Conservation (phyloP, 495 filamentous ascomycete species). For the Parathielavia appendiculata region DNA sequence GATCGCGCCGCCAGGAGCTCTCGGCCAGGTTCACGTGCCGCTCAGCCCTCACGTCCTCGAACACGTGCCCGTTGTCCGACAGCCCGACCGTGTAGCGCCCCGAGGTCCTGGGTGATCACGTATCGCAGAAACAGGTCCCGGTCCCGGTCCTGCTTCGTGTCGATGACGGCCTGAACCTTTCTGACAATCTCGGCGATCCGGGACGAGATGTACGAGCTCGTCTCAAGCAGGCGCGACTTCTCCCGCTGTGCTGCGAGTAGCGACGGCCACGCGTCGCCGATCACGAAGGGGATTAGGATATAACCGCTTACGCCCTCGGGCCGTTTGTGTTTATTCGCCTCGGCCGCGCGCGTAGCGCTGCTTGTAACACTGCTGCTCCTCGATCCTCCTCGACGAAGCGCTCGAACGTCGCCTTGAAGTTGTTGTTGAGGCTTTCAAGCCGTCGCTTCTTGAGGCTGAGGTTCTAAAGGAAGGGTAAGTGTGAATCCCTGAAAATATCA, state of each 20-base stretch:
- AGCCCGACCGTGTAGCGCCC: neutral
- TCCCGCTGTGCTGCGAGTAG: neutral
- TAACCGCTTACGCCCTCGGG: too few relatives aligned
- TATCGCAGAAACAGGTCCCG: neutral
- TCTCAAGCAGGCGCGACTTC: conserved; percentile 3
- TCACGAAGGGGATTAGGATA: too few relatives aligned
- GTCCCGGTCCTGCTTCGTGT: neutral
- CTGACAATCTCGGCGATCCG: neutral
- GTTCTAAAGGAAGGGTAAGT: too few relatives aligned
- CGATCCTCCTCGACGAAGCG: too few relatives aligned
- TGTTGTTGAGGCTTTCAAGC: too few relatives aligned
- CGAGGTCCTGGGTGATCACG: neutral
- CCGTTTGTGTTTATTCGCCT: too few relatives aligned
- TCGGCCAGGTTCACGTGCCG: neutral
- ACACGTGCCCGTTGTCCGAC: neutral
- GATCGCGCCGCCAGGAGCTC: neutral
- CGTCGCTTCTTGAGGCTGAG: too few relatives aligned
- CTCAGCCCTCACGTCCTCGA: too few relatives aligned
- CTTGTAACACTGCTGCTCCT: too few relatives aligned
- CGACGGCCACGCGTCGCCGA: conserved; percentile 1
- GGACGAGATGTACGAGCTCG: neutral
- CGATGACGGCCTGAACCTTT: neutral
- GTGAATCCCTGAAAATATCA: too few relatives aligned
- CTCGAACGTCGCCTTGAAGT: too few relatives aligned
- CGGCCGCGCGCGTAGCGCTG: too few relatives aligned